Percentiles rank a stretch among this genome's conserved stretches.
These are phyloP conservation scores for Baorangia bicolor DNA, from an alignment of 768 basidiomycete genomes.

Conservation along the genomic window DNA sequence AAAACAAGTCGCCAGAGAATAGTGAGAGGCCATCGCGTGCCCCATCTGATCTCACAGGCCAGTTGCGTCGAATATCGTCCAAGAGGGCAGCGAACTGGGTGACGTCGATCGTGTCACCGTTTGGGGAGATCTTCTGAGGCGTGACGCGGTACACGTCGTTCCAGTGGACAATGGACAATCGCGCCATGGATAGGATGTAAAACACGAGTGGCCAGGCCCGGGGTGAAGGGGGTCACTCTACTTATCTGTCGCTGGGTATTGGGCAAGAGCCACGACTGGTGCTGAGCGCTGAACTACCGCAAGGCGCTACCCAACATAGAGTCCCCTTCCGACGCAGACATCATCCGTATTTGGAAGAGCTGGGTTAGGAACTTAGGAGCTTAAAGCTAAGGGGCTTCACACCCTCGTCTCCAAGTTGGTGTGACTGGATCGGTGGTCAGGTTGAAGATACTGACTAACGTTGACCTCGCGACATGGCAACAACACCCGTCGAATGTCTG, in stretches of 20 bases:
- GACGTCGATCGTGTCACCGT: slow-evolving; percentile 73
- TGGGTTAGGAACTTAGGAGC: too few relatives aligned
- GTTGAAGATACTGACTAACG: too few relatives aligned
- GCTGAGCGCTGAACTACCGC: too few relatives aligned
- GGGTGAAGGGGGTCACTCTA: neutral
- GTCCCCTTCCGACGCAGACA: too few relatives aligned
- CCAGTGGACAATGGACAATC: slow-evolving; percentile 59
- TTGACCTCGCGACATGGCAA: too few relatives aligned
- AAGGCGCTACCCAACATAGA: too few relatives aligned
- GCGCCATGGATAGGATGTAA: slow-evolving; percentile 31
- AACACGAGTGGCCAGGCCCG: neutral
- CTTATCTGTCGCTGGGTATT: neutral
- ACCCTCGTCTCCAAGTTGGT: too few relatives aligned
- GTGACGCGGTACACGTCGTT: slow-evolving; percentile 84
- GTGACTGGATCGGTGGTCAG: too few relatives aligned
- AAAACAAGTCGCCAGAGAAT: slow-evolving; percentile 90
- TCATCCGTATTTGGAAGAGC: too few relatives aligned
- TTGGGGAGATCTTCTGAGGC: slow-evolving; percentile 62
- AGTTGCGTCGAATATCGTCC: slow-evolving; percentile 56
- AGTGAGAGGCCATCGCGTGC: slow-evolving; percentile 71
- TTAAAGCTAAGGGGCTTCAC: too few relatives aligned
- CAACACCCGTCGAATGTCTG: too few relatives aligned
- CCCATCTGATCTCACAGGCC: slow-evolving; percentile 49
- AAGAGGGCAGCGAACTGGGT: slow-evolving; percentile 81
- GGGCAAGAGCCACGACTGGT: neutral